phyloP scores from a whole-genome alignment of 306 rosid species.

The Spatholobus suberectus region DNA sequence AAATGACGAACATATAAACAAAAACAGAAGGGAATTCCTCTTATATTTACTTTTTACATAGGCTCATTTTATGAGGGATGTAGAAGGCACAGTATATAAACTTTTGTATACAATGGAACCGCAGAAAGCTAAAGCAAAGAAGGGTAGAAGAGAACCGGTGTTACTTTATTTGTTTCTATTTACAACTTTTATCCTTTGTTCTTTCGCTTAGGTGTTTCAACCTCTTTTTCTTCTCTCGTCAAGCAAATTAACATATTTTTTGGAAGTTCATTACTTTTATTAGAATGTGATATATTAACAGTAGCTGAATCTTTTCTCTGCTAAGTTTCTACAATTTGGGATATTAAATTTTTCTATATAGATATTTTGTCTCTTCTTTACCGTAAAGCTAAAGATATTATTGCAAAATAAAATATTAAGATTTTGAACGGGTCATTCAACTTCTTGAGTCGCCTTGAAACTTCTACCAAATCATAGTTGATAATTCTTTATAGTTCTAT shows the following conservation, averaged over 20 bases:
- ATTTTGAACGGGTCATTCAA: background rate
- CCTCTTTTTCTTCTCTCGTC: background rate
- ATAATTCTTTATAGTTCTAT: constrained; percentile 10
- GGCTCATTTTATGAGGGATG: background rate
- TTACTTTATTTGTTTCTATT: background rate
- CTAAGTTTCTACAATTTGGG: background rate
- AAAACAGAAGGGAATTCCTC: background rate
- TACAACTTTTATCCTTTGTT: background rate
- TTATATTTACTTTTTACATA: background rate
- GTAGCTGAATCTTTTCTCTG: background rate
- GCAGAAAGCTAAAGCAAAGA: background rate
- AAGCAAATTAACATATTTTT: background rate
- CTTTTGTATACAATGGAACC: background rate
- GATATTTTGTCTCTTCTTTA: background rate
- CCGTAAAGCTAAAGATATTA: background rate
- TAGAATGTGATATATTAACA: background rate
- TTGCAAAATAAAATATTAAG: background rate
- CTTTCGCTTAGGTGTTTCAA: background rate
- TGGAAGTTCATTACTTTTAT: background rate
- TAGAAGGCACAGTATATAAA: background rate
- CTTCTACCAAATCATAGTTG: background rate
- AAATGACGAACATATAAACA: background rate
- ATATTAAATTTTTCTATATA: background rate
- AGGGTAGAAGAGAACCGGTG: background rate
- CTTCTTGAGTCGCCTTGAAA: background rate